phyloP scores from a whole-genome alignment of 208 protist genomes.

The Angomonas desouzai region DNA sequence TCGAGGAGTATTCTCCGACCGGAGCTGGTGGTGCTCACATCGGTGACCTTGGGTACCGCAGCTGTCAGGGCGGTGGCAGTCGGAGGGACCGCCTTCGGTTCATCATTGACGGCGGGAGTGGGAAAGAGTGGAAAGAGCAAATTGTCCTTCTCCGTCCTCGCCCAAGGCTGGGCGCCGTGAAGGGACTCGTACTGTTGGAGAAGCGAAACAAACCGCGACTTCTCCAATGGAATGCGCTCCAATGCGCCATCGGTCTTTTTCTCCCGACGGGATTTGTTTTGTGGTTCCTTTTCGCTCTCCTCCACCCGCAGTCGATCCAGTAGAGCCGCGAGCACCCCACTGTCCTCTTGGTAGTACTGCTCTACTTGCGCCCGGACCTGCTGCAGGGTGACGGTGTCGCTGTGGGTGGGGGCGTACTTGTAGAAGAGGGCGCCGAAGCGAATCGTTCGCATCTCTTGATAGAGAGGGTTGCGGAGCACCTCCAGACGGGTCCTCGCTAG shows the following conservation, averaged over 20 bases:
- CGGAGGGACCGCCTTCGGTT: too few species aligned
- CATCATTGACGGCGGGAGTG: not conserved
- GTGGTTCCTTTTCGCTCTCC: conserved; percentile 6
- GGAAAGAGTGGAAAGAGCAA: conserved; percentile 17
- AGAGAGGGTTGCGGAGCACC: conserved; percentile 6
- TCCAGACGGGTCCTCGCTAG: not conserved
- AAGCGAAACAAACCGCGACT: conserved; percentile 51
- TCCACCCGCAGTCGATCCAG: conserved; percentile 4
- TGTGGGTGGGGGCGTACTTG: conserved; percentile 54
- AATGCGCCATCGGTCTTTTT: not conserved
- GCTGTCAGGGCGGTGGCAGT: too few species aligned
- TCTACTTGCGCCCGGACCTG: conserved; percentile 49
- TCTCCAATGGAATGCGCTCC: conserved; percentile 28
- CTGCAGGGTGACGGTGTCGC: conserved; percentile 24
- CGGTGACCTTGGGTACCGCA: not conserved
- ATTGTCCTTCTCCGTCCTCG: conserved; percentile 25
- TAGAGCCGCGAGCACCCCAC: conserved; percentile 49
- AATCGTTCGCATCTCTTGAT: conserved; percentile 44
- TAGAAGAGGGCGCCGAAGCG: conserved; percentile 74
- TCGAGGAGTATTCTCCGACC: not conserved
- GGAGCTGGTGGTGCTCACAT: not conserved
- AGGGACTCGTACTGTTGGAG: conserved; percentile 38
- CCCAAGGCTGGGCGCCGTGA: conserved; percentile 56
- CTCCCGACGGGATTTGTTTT: not conserved
- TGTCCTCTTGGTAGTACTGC: conserved; percentile 57